Percentiles rank a stretch among this genome's conserved stretches.
phyloP scores from a whole-genome alignment of 2,329 filamentous ascomycete genomes.

The Hymenoscyphus fructigenus region DNA sequence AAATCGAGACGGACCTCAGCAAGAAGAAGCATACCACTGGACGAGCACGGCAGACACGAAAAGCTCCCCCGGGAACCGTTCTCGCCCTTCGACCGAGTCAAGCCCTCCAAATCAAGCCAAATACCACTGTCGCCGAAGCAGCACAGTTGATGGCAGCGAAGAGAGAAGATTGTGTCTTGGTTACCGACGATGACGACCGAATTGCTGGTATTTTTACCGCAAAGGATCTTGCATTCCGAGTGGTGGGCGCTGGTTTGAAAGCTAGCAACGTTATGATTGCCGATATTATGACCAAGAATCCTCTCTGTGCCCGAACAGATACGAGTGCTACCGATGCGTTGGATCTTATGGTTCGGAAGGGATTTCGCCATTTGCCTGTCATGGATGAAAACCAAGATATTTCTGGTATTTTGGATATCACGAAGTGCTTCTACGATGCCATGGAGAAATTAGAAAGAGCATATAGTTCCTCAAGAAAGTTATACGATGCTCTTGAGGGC shows the following conservation, averaged over 20 bases:
- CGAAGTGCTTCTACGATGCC: conserved; percentile 99
- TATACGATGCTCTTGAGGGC: conserved; percentile 96
- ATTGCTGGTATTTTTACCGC: conserved; percentile 99
- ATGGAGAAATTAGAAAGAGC: conserved; percentile 99
- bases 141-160: conserved; percentile 99
- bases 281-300: conserved; percentile 99
- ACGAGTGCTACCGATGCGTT: conserved; percentile 97
- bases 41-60: conserved; percentile 80
- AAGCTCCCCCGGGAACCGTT: conserved; percentile 93
- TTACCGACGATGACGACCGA: conserved; percentile 95
- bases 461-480: conserved; percentile 95
- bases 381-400: conserved; percentile 99
- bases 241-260: conserved; percentile 88
- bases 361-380: conserved; percentile 94
- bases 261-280: conserved; percentile 88
- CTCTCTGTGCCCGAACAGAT: conserved; percentile 92
- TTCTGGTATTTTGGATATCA: conserved; percentile 95
- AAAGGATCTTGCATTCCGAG: conserved; percentile 96
- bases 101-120: conserved; percentile 95
- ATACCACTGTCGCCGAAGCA: conserved; percentile 89
- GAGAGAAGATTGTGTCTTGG: conserved; percentile 94
- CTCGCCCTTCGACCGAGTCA: conserved; percentile 93
- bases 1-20: conserved; percentile 95
- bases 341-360: conserved; percentile 97
- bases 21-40: conserved; percentile 87